Conservation (phyloP, 805 yeast genomes). For the Wickerhamomyces strasburgensis region DNA sequence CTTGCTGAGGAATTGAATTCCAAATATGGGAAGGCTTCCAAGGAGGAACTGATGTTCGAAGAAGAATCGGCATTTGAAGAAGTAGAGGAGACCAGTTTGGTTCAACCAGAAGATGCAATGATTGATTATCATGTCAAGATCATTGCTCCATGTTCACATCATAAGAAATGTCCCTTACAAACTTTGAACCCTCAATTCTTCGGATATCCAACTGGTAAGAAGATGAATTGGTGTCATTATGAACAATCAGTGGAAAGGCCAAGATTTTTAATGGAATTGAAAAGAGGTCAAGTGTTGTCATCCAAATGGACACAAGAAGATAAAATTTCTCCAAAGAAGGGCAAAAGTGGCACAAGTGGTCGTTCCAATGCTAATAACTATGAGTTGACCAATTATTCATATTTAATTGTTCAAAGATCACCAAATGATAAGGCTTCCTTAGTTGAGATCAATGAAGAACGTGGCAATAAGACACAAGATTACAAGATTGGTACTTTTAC, state of each 20-base stretch:
- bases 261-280: slow-evolving; percentile 71
- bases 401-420: slow-evolving; percentile 65
- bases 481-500: slow-evolving; percentile 14
- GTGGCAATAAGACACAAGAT: slow-evolving; percentile 28
- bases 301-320: slow-evolving; percentile 59
- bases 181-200: slow-evolving; percentile 67
- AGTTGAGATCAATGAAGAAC: slow-evolving; percentile 35
- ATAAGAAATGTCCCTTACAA: slow-evolving; percentile 81
- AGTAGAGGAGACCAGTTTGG: slow-evolving; percentile 3
- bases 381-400: slow-evolving; percentile 70
- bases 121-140: slow-evolving; percentile 49
- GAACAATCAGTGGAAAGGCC: slow-evolving; percentile 74
- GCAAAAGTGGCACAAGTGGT: slow-evolving; percentile 53
- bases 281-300: slow-evolving; percentile 72
- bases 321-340: slow-evolving; percentile 42
- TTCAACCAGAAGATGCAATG: slow-evolving; percentile 1
- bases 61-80: slow-evolving; percentile 29
- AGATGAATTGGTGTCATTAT: slow-evolving; percentile 71
- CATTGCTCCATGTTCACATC: slow-evolving; percentile 90
- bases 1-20: slow-evolving; percentile 31
- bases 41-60: slow-evolving; percentile 44
- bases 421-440: slow-evolving; percentile 37
- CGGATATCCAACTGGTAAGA: slow-evolving; percentile 48
- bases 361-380: slow-evolving; percentile 65
- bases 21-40: slow-evolving; percentile 38